Percentiles rank a stretch among this genome's conserved stretches.
Conservation (phyloP, 495 filamentous ascomycete species). For the Acidomyces sp. region DNA sequence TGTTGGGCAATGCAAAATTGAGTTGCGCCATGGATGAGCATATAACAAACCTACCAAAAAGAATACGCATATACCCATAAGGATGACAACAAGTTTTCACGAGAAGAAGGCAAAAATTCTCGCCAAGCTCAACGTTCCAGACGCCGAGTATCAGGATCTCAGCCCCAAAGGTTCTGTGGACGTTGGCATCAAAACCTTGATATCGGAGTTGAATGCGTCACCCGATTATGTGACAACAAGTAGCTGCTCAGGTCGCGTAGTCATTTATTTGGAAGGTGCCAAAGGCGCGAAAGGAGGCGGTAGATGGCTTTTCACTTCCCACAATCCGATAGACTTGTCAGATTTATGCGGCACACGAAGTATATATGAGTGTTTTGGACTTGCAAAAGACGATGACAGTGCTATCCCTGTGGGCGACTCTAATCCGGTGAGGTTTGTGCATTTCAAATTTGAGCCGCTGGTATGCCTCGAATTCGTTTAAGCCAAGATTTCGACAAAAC, state of each 20-base stretch:
- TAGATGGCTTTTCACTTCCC: conserved; percentile 76
- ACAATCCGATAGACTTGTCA: conserved; percentile 47
- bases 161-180: conserved; percentile 84
- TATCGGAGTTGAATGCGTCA: conserved; percentile 58
- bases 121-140: conserved; percentile 45
- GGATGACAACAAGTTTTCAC: too few species aligned
- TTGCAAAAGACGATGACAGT: neutral
- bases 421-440: conserved; percentile 39
- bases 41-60: too few species aligned
- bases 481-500: neutral
- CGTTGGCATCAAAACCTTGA: conserved; percentile 56
- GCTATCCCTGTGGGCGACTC: neutral
- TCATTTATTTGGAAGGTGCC: conserved; percentile 66
- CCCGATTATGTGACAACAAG: conserved; percentile 76
- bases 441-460: conserved; percentile 92
- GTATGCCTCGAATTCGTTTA: conserved; percentile 34
- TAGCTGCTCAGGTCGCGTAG: conserved; percentile 74
- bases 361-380: conserved; percentile 4
- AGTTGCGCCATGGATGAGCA: too few species aligned
- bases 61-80: too few species aligned
- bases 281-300: conserved; percentile 68
- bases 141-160: conserved; percentile 55
- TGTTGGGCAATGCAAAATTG: too few species aligned
- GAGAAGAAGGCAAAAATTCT: conserved; percentile 54
- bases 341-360: conserved; percentile 11